Conservation (phyloP, 805 yeast species). For the Candida nemodendra region DNA sequence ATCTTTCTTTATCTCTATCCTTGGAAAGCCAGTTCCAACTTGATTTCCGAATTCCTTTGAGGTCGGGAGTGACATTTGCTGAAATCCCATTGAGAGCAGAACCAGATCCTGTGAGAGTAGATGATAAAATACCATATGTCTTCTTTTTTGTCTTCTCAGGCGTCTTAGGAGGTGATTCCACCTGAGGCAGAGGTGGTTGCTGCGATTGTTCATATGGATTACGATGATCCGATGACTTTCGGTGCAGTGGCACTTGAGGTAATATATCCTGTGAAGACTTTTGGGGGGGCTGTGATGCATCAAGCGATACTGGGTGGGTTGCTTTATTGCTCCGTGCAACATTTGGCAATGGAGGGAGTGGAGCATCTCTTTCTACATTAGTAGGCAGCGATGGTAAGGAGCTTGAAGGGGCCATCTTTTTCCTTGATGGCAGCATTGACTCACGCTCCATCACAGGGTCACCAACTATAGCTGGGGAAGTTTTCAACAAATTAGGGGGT, state of each 20-base stretch:
- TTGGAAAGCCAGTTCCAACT: constrained; percentile 16
- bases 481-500: constrained; percentile 10
- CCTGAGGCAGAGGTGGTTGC: constrained; percentile 9
- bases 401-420: constrained; percentile 15
- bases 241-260: neutral
- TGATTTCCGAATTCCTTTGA: constrained; percentile 7
- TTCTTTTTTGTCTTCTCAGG: constrained; percentile 9
- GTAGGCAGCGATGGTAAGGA: constrained; percentile 15
- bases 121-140: constrained; percentile 7
- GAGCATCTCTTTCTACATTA: constrained; percentile 11
- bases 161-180: constrained; percentile 7
- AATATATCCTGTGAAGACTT: neutral
- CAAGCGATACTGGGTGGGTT: too few relatives aligned
- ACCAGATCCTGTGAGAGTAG: neutral
- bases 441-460: neutral
- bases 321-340: constrained; percentile 2
- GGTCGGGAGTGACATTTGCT: neutral
- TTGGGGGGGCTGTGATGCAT: too few relatives aligned
- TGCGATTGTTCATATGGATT: constrained; percentile 5
- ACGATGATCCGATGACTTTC: constrained; percentile 3
- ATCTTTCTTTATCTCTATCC: constrained; percentile 5
- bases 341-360: constrained; percentile 18
- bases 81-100: neutral
- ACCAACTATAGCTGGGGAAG: neutral
- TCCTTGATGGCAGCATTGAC: constrained; percentile 4